A percentile compares a stretch with the other conserved stretches of the same genome.
Conservation (phyloP, 2,329 filamentous ascomycete genomes). For the Cladosporium colombiae region DNA sequence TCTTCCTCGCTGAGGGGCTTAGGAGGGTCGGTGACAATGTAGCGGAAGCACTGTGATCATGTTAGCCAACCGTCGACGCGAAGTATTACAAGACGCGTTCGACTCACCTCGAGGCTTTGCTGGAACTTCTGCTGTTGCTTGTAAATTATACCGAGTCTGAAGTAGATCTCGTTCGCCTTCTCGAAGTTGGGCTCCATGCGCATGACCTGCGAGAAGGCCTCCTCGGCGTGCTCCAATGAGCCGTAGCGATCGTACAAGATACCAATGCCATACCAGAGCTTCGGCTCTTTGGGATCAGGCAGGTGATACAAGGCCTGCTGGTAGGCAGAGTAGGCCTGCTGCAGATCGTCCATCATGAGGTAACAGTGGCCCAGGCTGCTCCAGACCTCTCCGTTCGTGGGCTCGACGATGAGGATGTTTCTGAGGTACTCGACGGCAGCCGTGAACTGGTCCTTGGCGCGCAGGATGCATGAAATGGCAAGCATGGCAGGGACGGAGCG, state of each 20-base stretch:
- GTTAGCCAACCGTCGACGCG: slow-evolving; percentile 27
- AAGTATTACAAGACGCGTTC: slow-evolving; percentile 16
- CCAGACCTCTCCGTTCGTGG: slow-evolving; percentile 91
- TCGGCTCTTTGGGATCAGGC: slow-evolving; percentile 93
- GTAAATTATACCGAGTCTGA: slow-evolving; percentile 98
- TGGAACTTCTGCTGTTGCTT: slow-evolving; percentile 95
- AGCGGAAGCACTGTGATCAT: slow-evolving; percentile 83
- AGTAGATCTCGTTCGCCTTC: slow-evolving; percentile 99
- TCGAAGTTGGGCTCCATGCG: slow-evolving; percentile 96
- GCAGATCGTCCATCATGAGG: slow-evolving; percentile 97
- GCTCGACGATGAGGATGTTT: slow-evolving; percentile 86
- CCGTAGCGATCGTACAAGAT: slow-evolving; percentile 97
- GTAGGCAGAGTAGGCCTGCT: slow-evolving; percentile 95
- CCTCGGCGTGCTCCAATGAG: slow-evolving; percentile 93
- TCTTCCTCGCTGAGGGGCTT: slow-evolving; percentile 93
- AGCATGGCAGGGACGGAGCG: slow-evolving; percentile 92
- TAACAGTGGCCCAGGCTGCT: slow-evolving; percentile 97
- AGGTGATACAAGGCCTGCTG: slow-evolving; percentile 93
- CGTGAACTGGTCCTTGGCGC: slow-evolving; percentile 88
- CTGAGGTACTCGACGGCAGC: slow-evolving; percentile 93
- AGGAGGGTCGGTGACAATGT: slow-evolving; percentile 91
- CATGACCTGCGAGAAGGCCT: slow-evolving; percentile 98
- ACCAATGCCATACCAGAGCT: slow-evolving; percentile 98
- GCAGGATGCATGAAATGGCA: slow-evolving; percentile 85
- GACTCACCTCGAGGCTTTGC: slow-evolving; percentile 80